These are phyloP conservation scores for Erucastrum elatum DNA, from an alignment of 345 rosid genomes.

Conservation along the genomic window DNA sequence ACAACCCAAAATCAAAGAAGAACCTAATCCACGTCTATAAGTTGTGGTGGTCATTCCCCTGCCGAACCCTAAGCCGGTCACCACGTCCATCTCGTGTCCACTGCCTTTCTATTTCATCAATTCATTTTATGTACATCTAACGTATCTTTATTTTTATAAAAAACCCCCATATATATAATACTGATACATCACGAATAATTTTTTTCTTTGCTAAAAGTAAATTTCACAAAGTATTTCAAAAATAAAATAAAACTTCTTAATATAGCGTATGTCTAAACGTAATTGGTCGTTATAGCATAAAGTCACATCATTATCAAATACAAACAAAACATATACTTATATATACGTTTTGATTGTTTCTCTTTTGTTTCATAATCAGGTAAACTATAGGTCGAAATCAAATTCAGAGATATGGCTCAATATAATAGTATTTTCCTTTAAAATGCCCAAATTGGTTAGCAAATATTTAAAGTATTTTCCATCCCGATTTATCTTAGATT, in stretches of 20 bases:
- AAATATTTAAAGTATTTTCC: not conserved
- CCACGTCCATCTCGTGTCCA: conserved; percentile 37
- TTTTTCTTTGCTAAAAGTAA: not conserved
- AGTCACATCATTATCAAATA: no score
- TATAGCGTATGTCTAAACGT: not conserved
- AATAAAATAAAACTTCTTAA: not conserved
- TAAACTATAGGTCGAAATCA: not conserved
- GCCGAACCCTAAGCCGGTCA: conserved; percentile 54
- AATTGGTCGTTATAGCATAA: not conserved
- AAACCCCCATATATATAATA: not conserved
- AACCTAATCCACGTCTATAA: conserved; percentile 77
- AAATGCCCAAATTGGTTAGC: not conserved
- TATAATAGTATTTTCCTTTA: not conserved
- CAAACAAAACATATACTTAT: not conserved
- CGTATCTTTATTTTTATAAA: not conserved
- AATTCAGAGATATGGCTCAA: not conserved
- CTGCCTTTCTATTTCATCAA: conserved; percentile 24
- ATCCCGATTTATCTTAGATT: not conserved
- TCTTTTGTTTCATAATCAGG: not conserved
- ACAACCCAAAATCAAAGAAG: conserved; percentile 32
- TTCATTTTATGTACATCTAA: conserved; percentile 10
- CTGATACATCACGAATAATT: not conserved
- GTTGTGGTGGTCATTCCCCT: conserved; percentile 60
- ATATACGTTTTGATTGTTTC: not conserved
- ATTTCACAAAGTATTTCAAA: not conserved